These are phyloP conservation scores for Danielozyma ontarioensis DNA, from an alignment of 805 yeast genomes.

Conservation along the genomic window DNA sequence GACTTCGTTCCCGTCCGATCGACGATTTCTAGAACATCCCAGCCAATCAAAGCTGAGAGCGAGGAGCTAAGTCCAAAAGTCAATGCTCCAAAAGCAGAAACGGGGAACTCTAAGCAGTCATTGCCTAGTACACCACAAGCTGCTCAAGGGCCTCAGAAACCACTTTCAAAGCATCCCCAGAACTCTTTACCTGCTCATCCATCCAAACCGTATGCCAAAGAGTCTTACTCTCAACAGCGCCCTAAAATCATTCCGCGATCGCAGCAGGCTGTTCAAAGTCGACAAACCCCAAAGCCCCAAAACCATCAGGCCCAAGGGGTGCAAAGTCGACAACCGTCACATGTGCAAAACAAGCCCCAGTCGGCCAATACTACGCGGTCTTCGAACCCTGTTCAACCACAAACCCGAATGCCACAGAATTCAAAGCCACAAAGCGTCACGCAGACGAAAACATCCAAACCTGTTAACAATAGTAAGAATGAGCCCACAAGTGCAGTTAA, in stretches of 20 bases:
- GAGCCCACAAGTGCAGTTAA: neutral
- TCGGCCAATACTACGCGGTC: constrained; percentile 6
- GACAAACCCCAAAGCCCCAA: constrained; percentile 8
- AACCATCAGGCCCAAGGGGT: constrained; percentile 20
- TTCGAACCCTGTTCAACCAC: no score
- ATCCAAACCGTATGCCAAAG: no score
- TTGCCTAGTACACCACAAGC: no score
- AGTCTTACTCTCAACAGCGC: no score
- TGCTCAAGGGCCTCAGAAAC: no score
- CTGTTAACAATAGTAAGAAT: neutral
- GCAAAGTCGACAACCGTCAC: constrained; percentile 7
- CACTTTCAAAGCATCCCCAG: no score
- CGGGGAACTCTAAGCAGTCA: no score
- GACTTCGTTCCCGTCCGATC: neutral
- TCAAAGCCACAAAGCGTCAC: constrained; percentile 1
- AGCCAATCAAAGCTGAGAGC: constrained; percentile 1
- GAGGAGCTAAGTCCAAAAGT: neutral
- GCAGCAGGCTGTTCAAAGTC: no score
- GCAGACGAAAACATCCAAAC: constrained; percentile 2
- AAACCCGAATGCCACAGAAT: constrained; percentile 2
- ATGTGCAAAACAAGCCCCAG: constrained; percentile 2
- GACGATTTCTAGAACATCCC: no score
- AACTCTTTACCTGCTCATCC: no score
- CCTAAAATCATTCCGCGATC: no score
- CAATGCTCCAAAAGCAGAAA: neutral